phyloP scores from a whole-genome alignment of 1,284 basidiomycete genomes.

The Wolfiporia cocos region DNA sequence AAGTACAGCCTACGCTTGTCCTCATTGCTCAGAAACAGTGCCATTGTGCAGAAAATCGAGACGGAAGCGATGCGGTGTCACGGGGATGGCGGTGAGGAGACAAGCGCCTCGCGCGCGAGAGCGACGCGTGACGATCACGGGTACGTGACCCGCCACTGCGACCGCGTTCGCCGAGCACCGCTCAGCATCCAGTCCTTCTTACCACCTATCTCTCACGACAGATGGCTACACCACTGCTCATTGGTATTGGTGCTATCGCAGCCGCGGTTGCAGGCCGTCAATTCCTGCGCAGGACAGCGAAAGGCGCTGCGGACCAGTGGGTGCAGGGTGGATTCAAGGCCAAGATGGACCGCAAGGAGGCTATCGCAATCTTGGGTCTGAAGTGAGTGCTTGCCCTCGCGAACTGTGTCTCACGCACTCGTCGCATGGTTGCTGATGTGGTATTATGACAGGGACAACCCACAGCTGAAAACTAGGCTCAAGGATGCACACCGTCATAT shows the following conservation, averaged over 20 bases:
- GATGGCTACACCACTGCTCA: constrained; percentile 72
- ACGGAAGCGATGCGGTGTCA: no score
- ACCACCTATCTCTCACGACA: neutral
- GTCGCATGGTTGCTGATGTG: neutral
- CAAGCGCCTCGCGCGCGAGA: neutral
- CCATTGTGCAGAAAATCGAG: no score
- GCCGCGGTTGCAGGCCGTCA: constrained; percentile 77
- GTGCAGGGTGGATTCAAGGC: constrained; percentile 90
- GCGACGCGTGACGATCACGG: neutral
- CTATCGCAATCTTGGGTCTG: constrained; percentile 87
- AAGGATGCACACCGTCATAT: constrained; percentile 91
- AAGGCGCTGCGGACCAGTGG: constrained; percentile 76
- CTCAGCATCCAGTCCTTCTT: neutral
- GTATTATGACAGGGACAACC: constrained; percentile 55
- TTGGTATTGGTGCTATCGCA: constrained; percentile 77
- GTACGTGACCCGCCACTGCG: neutral
- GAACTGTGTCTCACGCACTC: constrained; percentile 5
- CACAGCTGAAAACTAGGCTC: constrained; percentile 61
- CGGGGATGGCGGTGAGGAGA: neutral
- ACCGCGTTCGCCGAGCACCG: neutral
- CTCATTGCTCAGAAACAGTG: no score
- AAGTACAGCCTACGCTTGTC: no score
- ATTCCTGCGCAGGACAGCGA: constrained; percentile 54
- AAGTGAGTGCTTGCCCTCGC: constrained; percentile 52
- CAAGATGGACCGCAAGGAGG: constrained; percentile 96